Evolutionary conservation across 306 rosid genomes (phyloP).

Genomic region (barrel medic (Medicago truncatula)): DNA sequence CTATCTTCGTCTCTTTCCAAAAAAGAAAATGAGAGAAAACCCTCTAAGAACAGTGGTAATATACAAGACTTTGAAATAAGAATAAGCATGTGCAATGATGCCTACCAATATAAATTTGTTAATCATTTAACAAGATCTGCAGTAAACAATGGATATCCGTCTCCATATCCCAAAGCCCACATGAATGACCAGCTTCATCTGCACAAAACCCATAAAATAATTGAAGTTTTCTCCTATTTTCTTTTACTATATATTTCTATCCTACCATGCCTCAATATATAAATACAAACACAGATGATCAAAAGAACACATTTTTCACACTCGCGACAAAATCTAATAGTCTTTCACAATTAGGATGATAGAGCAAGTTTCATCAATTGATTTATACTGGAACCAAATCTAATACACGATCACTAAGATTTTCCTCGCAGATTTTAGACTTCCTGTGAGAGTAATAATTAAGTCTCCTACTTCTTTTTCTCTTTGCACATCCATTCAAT

Average conservation of each 20-base stretch:
- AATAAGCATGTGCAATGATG: slow-evolving; percentile 48
- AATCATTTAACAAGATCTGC: slow-evolving; percentile 58
- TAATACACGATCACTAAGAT: neutral
- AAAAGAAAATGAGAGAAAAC: slow-evolving; percentile 34
- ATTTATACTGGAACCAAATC: neutral
- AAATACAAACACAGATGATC: neutral
- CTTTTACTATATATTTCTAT: neutral
- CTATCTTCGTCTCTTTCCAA: slow-evolving; percentile 85
- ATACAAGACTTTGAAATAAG: slow-evolving; percentile 67
- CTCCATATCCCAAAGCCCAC: slow-evolving; percentile 61
- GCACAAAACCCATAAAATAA: slow-evolving; percentile 46
- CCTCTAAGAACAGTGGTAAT: slow-evolving; percentile 78
- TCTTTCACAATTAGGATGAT: neutral
- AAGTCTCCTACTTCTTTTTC: neutral
- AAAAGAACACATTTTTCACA: neutral
- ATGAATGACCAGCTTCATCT: slow-evolving; percentile 73
- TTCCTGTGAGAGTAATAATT: neutral
- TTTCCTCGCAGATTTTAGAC: neutral
- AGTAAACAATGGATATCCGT: slow-evolving; percentile 50
- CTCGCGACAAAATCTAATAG: neutral
- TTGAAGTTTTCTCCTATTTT: slow-evolving; percentile 31
- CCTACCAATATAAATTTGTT: slow-evolving; percentile 58
- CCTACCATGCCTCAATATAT: neutral
- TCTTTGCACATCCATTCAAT: neutral
- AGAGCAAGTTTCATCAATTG: neutral